phyloP scores from a whole-genome alignment of 140 eudicot species.

The Bidens hawaiensis region DNA sequence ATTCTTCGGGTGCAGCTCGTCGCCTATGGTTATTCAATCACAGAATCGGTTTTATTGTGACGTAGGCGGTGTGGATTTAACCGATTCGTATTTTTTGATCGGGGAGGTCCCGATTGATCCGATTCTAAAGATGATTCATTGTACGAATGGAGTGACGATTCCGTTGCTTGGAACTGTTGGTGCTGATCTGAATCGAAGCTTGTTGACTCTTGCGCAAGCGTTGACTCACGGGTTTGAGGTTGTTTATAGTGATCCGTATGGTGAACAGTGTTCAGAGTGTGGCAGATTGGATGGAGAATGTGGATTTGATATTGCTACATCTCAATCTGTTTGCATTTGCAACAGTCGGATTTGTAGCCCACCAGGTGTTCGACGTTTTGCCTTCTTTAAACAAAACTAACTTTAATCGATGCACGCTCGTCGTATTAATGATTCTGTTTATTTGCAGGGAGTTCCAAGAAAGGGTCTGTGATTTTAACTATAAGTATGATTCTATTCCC shows the following conservation, averaged over 20 bases:
- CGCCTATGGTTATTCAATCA: slow-evolving; percentile 13
- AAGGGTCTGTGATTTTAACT: slow-evolving; percentile 14
- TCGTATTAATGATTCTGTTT: too few species aligned
- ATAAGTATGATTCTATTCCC: slow-evolving; percentile 28
- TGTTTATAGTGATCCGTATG: slow-evolving; percentile 33
- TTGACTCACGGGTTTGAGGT: slow-evolving; percentile 50
- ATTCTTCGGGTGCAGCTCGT: slow-evolving; percentile 50
- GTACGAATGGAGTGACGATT: slow-evolving; percentile 32
- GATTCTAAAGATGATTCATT: slow-evolving; percentile 29
- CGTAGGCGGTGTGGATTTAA: slow-evolving; percentile 30
- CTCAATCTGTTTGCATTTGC: slow-evolving; percentile 48
- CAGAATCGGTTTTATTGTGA: slow-evolving; percentile 40
- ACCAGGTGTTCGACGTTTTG: slow-evolving; percentile 34
- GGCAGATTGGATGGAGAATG: slow-evolving; percentile 33
- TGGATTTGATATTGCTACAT: slow-evolving; percentile 26
- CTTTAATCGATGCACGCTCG: too few species aligned
- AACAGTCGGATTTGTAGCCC: slow-evolving; percentile 32
- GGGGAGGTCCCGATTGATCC: slow-evolving; percentile 62
- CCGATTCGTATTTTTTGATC: slow-evolving; percentile 39
- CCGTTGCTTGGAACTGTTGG: slow-evolving; percentile 30
- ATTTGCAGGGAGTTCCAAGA: slow-evolving; percentile 33
- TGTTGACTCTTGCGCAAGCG: slow-evolving; percentile 40
- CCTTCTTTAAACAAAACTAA: slow-evolving; percentile 4
- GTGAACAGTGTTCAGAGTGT: slow-evolving; percentile 36
- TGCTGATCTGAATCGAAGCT: slow-evolving; percentile 18